Evolutionary conservation across 1,139 yeast genomes (phyloP).

Genomic region (Geotrichum aggregatum): DNA sequence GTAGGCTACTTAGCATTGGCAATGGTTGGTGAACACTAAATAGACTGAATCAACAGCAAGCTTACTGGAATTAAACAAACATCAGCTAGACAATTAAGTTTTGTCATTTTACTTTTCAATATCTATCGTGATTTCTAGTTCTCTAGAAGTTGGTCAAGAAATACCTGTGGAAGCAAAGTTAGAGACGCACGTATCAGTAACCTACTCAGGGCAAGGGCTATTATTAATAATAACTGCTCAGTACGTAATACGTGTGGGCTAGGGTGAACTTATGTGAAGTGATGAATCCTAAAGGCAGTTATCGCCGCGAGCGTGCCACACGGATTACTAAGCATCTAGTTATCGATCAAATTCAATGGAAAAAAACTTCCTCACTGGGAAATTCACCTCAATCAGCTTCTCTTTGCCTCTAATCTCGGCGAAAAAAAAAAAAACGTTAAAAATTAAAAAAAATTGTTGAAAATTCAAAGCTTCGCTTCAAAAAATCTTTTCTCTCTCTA

Average conservation of each 20-base stretch:
- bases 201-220: constrained; percentile 1
- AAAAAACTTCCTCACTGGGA: neutral
- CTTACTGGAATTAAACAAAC: constrained; percentile 73
- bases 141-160: no score
- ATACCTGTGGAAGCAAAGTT: constrained; percentile 1
- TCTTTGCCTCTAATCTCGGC: constrained; percentile 2
- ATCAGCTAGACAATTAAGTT: constrained; percentile 69
- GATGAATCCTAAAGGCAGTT: neutral
- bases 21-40: no score
- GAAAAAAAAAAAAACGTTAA: neutral
- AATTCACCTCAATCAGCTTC: neutral
- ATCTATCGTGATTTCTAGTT: no score
- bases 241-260: neutral
- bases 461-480: neutral
- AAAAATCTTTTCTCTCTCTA: neutral
- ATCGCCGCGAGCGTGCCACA: neutral
- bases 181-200: neutral
- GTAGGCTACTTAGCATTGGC: no score
- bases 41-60: constrained; percentile 19
- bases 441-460: neutral
- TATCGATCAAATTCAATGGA: constrained; percentile 6
- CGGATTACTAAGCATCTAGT: constrained; percentile 5
- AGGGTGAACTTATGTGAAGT: no score
- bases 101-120: constrained; percentile 49
- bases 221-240: neutral